Conservation (phyloP, 495 filamentous ascomycete genomes). For the Hypoxylon cercidicola region DNA sequence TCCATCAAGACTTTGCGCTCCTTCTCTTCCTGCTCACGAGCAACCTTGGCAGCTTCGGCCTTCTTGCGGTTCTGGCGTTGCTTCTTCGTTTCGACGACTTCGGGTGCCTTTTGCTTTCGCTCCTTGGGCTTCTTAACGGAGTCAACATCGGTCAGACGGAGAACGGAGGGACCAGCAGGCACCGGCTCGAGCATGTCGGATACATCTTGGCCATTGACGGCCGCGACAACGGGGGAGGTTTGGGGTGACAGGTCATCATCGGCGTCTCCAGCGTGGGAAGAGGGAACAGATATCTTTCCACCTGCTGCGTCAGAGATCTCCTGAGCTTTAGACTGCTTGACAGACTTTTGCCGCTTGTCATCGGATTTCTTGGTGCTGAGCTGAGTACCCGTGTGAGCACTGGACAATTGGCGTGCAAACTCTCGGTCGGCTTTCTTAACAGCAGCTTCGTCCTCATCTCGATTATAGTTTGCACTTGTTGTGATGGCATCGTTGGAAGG, state of each 20-base stretch:
- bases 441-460: constrained; percentile 40
- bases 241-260: constrained; percentile 81
- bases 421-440: constrained; percentile 74
- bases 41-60: constrained; percentile 75
- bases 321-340: constrained; percentile 65
- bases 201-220: constrained; percentile 68
- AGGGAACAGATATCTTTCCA: constrained; percentile 63
- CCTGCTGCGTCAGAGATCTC: constrained; percentile 47
- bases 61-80: constrained; percentile 87
- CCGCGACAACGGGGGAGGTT: constrained; percentile 65
- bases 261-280: constrained; percentile 82
- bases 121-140: constrained; percentile 68
- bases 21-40: constrained; percentile 78
- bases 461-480: constrained; percentile 34
- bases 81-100: constrained; percentile 83
- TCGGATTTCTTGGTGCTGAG: constrained; percentile 64
- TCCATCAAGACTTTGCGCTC: constrained; percentile 76
- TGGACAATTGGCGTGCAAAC: constrained; percentile 76
- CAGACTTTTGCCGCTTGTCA: constrained; percentile 68
- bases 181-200: constrained; percentile 88
- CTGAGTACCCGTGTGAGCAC: constrained; percentile 70
- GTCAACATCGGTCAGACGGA: constrained; percentile 77
- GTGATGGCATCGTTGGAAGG: constrained; percentile 27
- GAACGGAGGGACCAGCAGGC: constrained; percentile 73
- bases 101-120: constrained; percentile 65